Evolutionary conservation across 768 basidiomycete genomes (phyloP).

Genomic region (Boletellus emodensis): DNA sequence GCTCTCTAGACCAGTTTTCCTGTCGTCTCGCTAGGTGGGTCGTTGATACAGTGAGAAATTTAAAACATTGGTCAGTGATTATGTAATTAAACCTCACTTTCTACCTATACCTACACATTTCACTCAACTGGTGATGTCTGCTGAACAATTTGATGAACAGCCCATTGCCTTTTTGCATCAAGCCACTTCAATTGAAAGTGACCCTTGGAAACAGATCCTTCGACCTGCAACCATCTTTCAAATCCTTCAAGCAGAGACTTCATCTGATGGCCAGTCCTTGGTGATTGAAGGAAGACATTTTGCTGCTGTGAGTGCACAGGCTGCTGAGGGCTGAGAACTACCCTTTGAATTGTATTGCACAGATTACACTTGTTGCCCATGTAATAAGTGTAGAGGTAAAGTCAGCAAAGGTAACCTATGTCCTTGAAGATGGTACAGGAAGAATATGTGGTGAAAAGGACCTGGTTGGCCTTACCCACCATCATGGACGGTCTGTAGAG

Average conservation of each 20-base stretch:
- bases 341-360: conserved; percentile 10
- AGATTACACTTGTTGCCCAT: conserved; percentile 53
- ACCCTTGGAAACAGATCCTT: conserved; percentile 10
- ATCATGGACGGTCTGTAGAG: not conserved
- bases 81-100: no score
- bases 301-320: conserved; percentile 7
- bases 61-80: no score
- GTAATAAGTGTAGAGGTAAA: conserved; percentile 21
- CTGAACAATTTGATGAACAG: conserved; percentile 4
- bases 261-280: conserved; percentile 40
- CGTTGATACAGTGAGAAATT: no score
- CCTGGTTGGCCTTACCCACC: not conserved
- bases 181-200: not conserved
- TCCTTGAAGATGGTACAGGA: conserved; percentile 40
- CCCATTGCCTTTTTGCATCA: not conserved
- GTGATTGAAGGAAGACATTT: conserved; percentile 43
- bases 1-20: no score
- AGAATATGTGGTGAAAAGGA: conserved; percentile 12
- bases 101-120: no score
- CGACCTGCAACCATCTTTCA: conserved; percentile 58
- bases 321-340: conserved; percentile 22
- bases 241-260: conserved; percentile 39
- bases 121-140: conserved; percentile 5
- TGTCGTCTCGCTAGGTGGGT: no score
- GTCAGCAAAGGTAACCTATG: conserved; percentile 7